Evolutionary conservation across 495 filamentous ascomycete genomes (phyloP), one percentile per base, ranked within the genome.

Genomic region (Choiromyces venosus): DNA sequence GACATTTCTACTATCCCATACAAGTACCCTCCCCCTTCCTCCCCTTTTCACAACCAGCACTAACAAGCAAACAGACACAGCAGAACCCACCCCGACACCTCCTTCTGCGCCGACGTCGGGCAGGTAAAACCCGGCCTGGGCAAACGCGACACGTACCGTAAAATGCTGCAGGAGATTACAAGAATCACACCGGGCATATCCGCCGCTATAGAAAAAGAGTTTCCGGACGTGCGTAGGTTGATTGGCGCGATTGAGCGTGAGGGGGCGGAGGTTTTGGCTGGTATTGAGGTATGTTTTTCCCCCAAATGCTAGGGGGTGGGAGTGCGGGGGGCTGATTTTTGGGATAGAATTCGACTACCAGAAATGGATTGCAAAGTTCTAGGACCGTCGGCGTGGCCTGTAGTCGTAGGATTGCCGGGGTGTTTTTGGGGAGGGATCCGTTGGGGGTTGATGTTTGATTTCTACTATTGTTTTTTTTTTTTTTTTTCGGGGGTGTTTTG

Each of bases 61-160:
- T 74, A 21, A 56, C 39, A 38, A 77, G 75, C n/a, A 56, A 83
- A 81, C 36, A 83, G 83, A 65, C 82, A 82, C 70, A 76, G 70
- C 18, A 76, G 72, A 42, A 39, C 75, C 40, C 78, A 82, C 65
- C 79, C 83, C 40, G 79, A 83, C 10, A 88, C 90, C 9, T 86
- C 88, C 4, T 95, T 95, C 83, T 94, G 92, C 82, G 93, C 94
- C 89, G 92, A 93, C 52, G 83, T 84, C 0, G 93, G 93, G 0
- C 93, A 95, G 80, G 91, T 95, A 42, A 90, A 89, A 67, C 86
- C 89, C 0, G 93, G 92, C 64, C 87, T 89, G 29, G 87, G 88
- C 67, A 84, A 87, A 25, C 77, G 83, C 29, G 92, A 95, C 76
- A 93, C 89, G 0, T 95, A 89, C 74, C 82, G 88, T 64, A 89